A percentile compares a stretch with the other conserved stretches of the same genome.
These are phyloP conservation scores for Tetrapisispora arboricola DNA, from an alignment of 805 yeast species.

Conservation along the genomic window DNA sequence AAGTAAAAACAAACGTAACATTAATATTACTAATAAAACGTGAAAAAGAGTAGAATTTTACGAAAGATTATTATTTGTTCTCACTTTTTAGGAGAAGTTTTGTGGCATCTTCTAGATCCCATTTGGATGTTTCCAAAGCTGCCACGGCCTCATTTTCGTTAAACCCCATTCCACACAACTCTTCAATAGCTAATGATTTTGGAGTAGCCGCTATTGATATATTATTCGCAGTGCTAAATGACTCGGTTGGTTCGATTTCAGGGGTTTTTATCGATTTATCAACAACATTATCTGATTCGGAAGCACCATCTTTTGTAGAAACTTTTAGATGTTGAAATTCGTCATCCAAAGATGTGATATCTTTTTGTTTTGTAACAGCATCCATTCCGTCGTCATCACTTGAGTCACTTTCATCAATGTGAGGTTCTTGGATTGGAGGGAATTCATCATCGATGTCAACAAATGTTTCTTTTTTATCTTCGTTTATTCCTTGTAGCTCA, in stretches of 20 bases:
- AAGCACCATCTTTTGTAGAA: slow-evolving; percentile 21
- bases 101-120: slow-evolving; percentile 78
- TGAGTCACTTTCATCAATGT: slow-evolving; percentile 43
- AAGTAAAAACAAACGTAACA: no score
- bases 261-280: slow-evolving; percentile 6
- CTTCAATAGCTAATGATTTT: slow-evolving; percentile 53
- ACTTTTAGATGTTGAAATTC: slow-evolving; percentile 37
- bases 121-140: slow-evolving; percentile 57
- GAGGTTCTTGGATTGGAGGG: slow-evolving; percentile 51
- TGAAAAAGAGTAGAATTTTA: no score
- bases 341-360: slow-evolving; percentile 25
- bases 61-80: not conserved
- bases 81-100: slow-evolving; percentile 46
- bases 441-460: slow-evolving; percentile 36
- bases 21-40: no score
- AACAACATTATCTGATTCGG: slow-evolving; percentile 12
- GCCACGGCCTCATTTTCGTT: slow-evolving; percentile 48
- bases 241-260: not conserved
- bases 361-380: slow-evolving; percentile 9
- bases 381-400: slow-evolving; percentile 31
- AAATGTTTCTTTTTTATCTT: not conserved
- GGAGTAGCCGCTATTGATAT: slow-evolving; percentile 35
- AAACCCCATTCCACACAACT: slow-evolving; percentile 86
- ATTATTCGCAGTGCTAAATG: slow-evolving; percentile 3
- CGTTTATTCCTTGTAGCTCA: slow-evolving; percentile 9